Percentiles rank a stretch among this genome's conserved stretches.
Conservation (phyloP, 805 yeast genomes). For the Schwanniomyces sp. region DNA sequence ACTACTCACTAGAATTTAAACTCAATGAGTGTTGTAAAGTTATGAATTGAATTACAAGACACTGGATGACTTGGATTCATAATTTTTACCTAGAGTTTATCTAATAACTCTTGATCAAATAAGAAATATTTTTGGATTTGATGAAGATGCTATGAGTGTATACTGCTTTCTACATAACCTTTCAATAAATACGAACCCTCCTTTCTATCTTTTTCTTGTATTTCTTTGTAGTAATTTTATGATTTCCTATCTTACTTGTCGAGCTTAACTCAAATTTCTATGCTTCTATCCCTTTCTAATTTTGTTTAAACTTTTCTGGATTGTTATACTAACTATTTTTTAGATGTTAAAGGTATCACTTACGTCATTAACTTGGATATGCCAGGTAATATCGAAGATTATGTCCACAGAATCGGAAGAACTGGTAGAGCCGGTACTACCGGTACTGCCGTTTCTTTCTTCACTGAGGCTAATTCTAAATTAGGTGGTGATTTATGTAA, state of each 20-base stretch:
- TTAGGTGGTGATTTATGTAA: conserved; percentile 88
- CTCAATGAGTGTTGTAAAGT: conserved; percentile 2
- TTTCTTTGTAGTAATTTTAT: conserved; percentile 4
- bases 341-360: conserved; percentile 97
- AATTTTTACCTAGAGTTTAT: background rate
- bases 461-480: conserved; percentile 83
- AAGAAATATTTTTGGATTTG: background rate
- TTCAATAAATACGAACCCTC: conserved; percentile 8
- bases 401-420: conserved; percentile 98
- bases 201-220: conserved; percentile 4
- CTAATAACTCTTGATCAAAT: conserved; percentile 1
- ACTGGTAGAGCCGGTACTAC: conserved; percentile 98
- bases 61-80: background rate
- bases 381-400: conserved; percentile 98
- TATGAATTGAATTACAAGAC: background rate
- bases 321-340: conserved; percentile 5
- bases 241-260: background rate
- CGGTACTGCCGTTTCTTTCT: conserved; percentile 94
- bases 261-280: background rate
- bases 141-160: conserved; percentile 1
- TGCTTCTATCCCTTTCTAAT: background rate
- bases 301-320: background rate
- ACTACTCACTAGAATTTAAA: conserved; percentile 4
- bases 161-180: conserved; percentile 10
- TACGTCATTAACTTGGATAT: conserved; percentile 92